A percentile compares a stretch with the other conserved stretches of the same genome.
phyloP scores from a whole-genome alignment of 2,329 filamentous ascomycete species.

The Onygena corvina region DNA sequence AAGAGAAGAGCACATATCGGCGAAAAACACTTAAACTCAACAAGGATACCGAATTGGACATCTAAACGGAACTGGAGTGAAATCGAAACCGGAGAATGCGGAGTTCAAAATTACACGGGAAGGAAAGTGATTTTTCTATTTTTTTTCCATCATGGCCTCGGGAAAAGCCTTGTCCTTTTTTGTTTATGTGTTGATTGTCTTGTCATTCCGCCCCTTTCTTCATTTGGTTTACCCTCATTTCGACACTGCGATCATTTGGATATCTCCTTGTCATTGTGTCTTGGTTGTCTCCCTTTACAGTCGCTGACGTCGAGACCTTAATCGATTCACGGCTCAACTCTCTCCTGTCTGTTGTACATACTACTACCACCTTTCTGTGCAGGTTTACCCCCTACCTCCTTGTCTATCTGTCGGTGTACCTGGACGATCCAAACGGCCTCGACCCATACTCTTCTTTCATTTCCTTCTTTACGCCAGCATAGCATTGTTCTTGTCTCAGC shows the following conservation, averaged over 20 bases:
- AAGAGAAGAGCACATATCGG: neutral
- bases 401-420: neutral
- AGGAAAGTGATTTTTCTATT: neutral
- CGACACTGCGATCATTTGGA: neutral
- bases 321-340: neutral
- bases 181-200: neutral
- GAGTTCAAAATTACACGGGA: conserved; percentile 3
- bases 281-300: neutral
- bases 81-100: conserved; percentile 5
- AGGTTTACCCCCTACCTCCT: neutral
- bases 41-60: neutral
- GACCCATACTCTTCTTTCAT: neutral
- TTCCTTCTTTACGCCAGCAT: neutral
- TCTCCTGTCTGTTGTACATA: conserved; percentile 1
- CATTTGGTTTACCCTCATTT: neutral
- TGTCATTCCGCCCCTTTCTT: neutral
- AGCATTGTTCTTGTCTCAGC: neutral
- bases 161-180: conserved; percentile 6
- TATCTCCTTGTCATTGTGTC: neutral
- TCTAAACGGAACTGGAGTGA: neutral
- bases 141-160: conserved; percentile 1
- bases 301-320: neutral
- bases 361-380: neutral
- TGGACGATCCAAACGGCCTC: conserved; percentile 7
- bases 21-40: neutral